Evolutionary conservation across 2,329 filamentous ascomycete genomes (phyloP).

Genomic region (Beauveria scarabaeidicola): DNA sequence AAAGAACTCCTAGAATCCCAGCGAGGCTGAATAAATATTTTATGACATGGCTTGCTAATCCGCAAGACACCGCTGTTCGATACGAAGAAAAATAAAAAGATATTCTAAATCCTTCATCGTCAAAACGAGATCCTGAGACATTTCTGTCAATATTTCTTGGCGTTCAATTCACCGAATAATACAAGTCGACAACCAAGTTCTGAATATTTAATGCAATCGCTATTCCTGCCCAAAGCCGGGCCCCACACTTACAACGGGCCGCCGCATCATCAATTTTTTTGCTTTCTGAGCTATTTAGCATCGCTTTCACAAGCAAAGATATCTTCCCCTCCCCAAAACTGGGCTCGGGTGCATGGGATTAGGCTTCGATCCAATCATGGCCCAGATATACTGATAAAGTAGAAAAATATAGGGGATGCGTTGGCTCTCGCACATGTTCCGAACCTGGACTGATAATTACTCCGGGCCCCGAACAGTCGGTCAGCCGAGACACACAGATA

Average conservation of each 20-base stretch:
- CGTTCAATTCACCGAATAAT: background rate
- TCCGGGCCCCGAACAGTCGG: background rate
- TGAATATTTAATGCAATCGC: background rate
- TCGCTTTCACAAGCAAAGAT: background rate
- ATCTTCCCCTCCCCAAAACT: background rate
- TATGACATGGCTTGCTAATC: background rate
- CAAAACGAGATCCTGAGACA: background rate
- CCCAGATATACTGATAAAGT: background rate
- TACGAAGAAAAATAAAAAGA: background rate
- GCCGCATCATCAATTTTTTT: conserved; percentile 7
- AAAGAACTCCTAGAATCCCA: too few relatives aligned
- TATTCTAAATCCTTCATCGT: too few relatives aligned
- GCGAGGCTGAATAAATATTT: too few relatives aligned
- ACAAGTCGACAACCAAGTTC: background rate
- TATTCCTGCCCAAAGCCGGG: background rate
- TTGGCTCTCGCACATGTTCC: background rate
- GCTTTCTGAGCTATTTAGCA: background rate
- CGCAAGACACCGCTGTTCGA: background rate
- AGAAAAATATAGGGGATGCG: background rate
- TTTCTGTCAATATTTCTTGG: background rate
- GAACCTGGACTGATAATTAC: background rate
- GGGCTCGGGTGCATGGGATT: background rate
- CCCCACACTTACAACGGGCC: conserved; percentile 6
- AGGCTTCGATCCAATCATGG: background rate
- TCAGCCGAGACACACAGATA: background rate